Evolutionary conservation across 176 grass and related monocot species (phyloP), one percentile per base, ranked within the genome.

Genomic region (Zea luxurians): DNA sequence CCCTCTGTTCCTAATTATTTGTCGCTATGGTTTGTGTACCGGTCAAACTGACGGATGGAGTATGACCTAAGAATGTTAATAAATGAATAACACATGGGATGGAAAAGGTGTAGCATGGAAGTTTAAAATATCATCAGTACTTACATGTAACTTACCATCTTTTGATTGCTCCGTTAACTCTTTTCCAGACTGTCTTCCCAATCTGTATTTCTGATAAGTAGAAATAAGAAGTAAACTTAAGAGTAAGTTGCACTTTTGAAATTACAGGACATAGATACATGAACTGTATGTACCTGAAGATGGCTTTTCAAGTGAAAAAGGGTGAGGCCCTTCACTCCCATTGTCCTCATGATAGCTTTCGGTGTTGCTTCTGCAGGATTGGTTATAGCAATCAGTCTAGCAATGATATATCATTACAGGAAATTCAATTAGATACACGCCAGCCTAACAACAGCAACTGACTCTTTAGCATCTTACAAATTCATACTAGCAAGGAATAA

Each of bases 291-390:
- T 81, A 92, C 93, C 89, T 97, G 93, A 66, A 97, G 87, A 90
- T 97, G 93, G 66, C 93, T 97, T 79, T 92, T 97, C 64, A 97
- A 81, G 72, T 97, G 93, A 77, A 97, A 97, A 75, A 97, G 93
- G 38, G 93, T 97, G 12, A 97, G 85, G 0, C 90, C 93, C 68
- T 97, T 97, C 43, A 97, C 93, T 10, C 85, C 93, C 90, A 97
- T 97, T 75, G 87, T 97, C 64, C 90, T 86, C 93, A 92, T 82
- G 70, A 97, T 88, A 68, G 90, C 71, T 78, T 97, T 92, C 13
- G 90, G 90, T 36, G 90, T 92, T 72, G 90, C 93, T 81, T 92
- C 90, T 92, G 80, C 65, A 65, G 43, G 45, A 74, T 50, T 80
- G 52, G 69, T 27, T 58, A 49, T 21, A 61, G 18, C 27, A 59